Conservation (phyloP, 2,329 filamentous ascomycete species). For the Arthrobotrys sphaeroides region DNA sequence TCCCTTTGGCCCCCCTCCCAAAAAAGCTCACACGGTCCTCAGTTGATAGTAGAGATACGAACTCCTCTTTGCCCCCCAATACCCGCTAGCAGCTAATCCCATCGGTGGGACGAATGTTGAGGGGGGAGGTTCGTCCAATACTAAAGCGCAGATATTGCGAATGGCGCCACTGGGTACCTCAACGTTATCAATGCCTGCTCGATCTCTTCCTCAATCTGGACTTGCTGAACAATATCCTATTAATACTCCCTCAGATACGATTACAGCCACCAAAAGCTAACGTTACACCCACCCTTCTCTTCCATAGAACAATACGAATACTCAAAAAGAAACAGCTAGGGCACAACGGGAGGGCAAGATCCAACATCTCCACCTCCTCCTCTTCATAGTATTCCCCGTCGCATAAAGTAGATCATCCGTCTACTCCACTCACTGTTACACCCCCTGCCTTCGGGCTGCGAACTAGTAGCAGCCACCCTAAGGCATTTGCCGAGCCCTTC, state of each 20-base stretch:
- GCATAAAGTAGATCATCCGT: neutral
- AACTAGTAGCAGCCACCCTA: neutral
- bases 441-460: neutral
- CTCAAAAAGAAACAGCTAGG: neutral
- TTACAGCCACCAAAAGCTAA: neutral
- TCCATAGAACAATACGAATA: neutral
- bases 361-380: neutral
- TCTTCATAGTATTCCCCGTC: neutral
- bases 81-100: neutral
- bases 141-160: neutral
- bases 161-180: slow-evolving; percentile 8
- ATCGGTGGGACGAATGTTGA: slow-evolving; percentile 13
- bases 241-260: neutral
- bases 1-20: neutral
- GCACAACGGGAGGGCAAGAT: neutral
- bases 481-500: neutral
- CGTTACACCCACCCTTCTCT: neutral
- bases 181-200: slow-evolving; percentile 4
- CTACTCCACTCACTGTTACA: neutral
- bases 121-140: neutral
- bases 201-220: neutral
- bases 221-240: neutral
- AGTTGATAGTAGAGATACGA: neutral
- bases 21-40: neutral
- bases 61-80: neutral